Percentiles rank a stretch among this genome's conserved stretches.
These are phyloP conservation scores for Trichoderma erinaceum DNA, from an alignment of 495 filamentous ascomycete genomes.

Conservation along the genomic window DNA sequence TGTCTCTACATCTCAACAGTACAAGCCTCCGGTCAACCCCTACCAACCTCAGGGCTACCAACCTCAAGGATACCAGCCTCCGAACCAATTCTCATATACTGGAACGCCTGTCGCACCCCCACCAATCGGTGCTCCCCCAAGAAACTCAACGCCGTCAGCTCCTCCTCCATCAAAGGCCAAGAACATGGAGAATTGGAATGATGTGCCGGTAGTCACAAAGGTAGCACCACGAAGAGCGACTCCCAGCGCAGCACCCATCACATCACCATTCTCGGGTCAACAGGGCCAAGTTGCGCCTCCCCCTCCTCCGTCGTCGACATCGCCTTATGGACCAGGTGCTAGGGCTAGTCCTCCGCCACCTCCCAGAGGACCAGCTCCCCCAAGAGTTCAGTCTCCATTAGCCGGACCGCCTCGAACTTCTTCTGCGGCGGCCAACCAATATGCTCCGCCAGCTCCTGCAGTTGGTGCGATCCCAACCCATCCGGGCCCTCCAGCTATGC, in stretches of 20 bases:
- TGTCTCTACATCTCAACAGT: constrained; percentile 26
- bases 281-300: constrained; percentile 41
- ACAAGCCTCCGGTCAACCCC: constrained; percentile 43
- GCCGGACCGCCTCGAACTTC: constrained; percentile 47
- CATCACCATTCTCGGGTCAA: constrained; percentile 63
- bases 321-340: constrained; percentile 26
- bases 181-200: constrained; percentile 82
- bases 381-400: constrained; percentile 49
- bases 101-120: constrained; percentile 27
- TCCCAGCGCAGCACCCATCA: constrained; percentile 56
- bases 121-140: constrained; percentile 35
- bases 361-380: constrained; percentile 49
- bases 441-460: constrained; percentile 56
- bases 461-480: constrained; percentile 35
- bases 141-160: constrained; percentile 52
- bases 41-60: constrained; percentile 34
- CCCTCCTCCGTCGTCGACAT: constrained; percentile 24
- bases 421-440: constrained; percentile 63
- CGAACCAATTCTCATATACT: constrained; percentile 28
- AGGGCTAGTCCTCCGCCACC: constrained; percentile 50
- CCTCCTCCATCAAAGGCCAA: constrained; percentile 64
- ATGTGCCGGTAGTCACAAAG: constrained; percentile 82
- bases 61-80: constrained; percentile 16
- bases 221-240: constrained; percentile 63
- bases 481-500: constrained; percentile 48